Conservation (phyloP, 148 eudicot genomes). For the Cornus suecica region DNA sequence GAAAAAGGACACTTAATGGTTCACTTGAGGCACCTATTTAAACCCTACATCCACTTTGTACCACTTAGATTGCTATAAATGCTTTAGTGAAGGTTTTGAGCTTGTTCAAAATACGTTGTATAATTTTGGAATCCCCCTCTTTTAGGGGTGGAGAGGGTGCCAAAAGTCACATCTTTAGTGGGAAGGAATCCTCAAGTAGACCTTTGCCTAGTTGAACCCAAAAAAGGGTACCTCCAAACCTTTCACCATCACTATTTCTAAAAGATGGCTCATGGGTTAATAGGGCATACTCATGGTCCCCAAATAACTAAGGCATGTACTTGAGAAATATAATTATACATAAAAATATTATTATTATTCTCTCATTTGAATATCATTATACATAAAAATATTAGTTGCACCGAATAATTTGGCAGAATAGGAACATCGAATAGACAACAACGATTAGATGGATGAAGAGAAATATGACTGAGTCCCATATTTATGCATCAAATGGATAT, state of each 20-base stretch:
- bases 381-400: too few species aligned
- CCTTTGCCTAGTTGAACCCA: constrained; percentile 2
- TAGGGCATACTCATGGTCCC: background rate
- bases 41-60: constrained; percentile 12
- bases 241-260: background rate
- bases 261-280: background rate
- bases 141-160: constrained; percentile 12
- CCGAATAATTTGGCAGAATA: too few species aligned
- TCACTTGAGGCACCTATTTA: background rate
- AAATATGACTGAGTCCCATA: too few species aligned
- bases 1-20: background rate
- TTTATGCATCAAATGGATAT: too few species aligned
- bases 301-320: background rate
- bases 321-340: background rate
- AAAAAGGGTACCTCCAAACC: background rate
- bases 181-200: constrained; percentile 25
- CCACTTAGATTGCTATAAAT: constrained; percentile 13
- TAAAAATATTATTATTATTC: too few species aligned
- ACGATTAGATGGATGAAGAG: too few species aligned
- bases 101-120: background rate
- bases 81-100: background rate
- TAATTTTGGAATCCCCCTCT: constrained; percentile 12
- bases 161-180: constrained; percentile 14
- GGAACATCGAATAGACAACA: too few species aligned
- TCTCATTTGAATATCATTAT: too few species aligned